Evolutionary conservation across 768 basidiomycete species (phyloP), one percentile per base, ranked within the genome.

Genomic region (Tylopilus subfusipes): DNA sequence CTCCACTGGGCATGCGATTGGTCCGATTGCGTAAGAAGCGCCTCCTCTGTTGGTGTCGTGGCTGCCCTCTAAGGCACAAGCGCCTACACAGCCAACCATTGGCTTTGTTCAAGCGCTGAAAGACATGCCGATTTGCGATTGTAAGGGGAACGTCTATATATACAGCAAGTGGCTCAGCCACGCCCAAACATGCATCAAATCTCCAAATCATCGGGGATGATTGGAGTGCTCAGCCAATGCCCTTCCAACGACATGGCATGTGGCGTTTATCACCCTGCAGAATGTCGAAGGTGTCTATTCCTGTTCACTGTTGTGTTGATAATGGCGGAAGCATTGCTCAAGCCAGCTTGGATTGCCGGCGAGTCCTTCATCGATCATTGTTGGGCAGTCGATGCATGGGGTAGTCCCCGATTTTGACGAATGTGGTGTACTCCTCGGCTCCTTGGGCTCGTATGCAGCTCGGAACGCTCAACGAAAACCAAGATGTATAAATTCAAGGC

Each of bases 81-180:
- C 56, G 48, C 42, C 29, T 5, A n/a, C 19, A 56, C 55, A 43
- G 55, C 45, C 10, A n/a, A 21, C n/a, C 19, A 12, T 48, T 58
- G 52, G 55, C 47, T 30, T 42, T 27, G 38, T 36, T 50, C 19
- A 7, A 29, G n/a, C 34, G 19, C 18, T 19, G n/a, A 30, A 5
- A 5, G 10, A 14, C 16, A 21, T 47, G 6, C 52, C n/a, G n/a
- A n/a, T n/a, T n/a, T n/a, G n/a, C n/a, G n/a, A n/a, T n/a, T n/a
- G n/a, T n/a, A n/a, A n/a, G n/a, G n/a, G n/a, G n/a, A n/a, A n/a
- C n/a, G n/a, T n/a, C n/a, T n/a, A n/a, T n/a, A n/a, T n/a, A 10
- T 27, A 62, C 60, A 63, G 63, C 55, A 57, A 47, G 53, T 51
- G 60, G 55, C 43, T 16, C 8, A 24, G 8, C 48, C 24, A 31